These are phyloP conservation scores for Sarocladiaceae sp. DNA, from an alignment of 2,329 filamentous ascomycete genomes.

Conservation along the genomic window DNA sequence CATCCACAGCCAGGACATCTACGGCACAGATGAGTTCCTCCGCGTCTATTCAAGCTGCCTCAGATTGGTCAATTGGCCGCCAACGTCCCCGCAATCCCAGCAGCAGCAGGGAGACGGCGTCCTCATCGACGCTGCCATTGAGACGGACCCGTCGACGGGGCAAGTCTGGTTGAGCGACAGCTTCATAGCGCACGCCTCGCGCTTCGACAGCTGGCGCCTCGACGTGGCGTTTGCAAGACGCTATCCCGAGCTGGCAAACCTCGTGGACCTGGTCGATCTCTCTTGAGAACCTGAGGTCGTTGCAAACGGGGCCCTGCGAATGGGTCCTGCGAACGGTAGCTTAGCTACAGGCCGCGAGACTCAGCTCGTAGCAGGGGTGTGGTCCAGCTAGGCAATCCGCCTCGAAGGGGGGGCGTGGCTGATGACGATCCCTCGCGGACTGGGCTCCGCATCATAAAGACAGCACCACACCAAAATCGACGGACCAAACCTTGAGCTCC, in stretches of 20 bases:
- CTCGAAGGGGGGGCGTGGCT: neutral
- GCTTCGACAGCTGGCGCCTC: slow-evolving; percentile 6
- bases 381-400: neutral
- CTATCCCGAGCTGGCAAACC: slow-evolving; percentile 8
- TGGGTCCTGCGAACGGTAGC: neutral
- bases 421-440: slow-evolving; percentile 3
- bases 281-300: neutral
- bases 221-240: slow-evolving; percentile 7
- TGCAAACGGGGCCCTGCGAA: neutral
- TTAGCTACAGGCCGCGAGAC: neutral
- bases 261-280: slow-evolving; percentile 1
- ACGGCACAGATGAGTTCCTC: slow-evolving; percentile 32
- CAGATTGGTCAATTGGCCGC: slow-evolving; percentile 29
- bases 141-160: slow-evolving; percentile 1
- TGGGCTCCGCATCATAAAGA: neutral
- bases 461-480: slow-evolving; percentile 4
- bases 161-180: slow-evolving; percentile 6
- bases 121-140: neutral
- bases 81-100: slow-evolving; percentile 2
- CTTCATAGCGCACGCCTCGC: slow-evolving; percentile 3
- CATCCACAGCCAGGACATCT: slow-evolving; percentile 29
- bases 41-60: slow-evolving; percentile 28
- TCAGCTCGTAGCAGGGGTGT: slow-evolving; percentile 3
- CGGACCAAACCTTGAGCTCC: slow-evolving; percentile 4
- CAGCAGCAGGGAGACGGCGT: neutral